These are phyloP conservation scores for Ceratobasidium theobromae DNA, from an alignment of 1,284 basidiomycete species.

Conservation along the genomic window DNA sequence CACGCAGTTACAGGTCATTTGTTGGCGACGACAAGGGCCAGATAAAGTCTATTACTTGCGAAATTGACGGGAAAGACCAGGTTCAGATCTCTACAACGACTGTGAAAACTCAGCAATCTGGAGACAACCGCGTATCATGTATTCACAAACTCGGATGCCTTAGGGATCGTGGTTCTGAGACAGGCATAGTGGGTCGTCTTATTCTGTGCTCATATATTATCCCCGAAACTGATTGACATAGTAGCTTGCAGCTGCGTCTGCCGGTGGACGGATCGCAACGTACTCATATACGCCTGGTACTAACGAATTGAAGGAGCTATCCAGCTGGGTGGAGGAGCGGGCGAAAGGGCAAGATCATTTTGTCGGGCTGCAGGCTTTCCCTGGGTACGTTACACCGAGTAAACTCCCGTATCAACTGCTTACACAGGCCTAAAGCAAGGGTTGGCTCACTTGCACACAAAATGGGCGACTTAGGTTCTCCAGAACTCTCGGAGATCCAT, in stretches of 20 bases:
- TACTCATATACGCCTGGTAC: constrained; percentile 1
- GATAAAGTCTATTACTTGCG: constrained; percentile 32
- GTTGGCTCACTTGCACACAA: constrained; percentile 60
- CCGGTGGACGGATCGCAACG: neutral
- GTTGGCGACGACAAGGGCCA: constrained; percentile 36
- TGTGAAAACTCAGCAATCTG: neutral
- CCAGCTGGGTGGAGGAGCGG: constrained; percentile 10
- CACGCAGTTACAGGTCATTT: constrained; percentile 23
- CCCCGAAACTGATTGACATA: constrained; percentile 5
- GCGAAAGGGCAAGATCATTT: constrained; percentile 49
- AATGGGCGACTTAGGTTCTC: constrained; percentile 66
- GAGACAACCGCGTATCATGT: neutral
- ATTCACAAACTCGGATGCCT: constrained; percentile 18
- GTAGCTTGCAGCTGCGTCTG: constrained; percentile 17
- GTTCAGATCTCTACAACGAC: neutral
- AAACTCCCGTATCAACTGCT: neutral
- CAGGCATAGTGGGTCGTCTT: constrained; percentile 14
- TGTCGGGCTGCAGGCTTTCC: constrained; percentile 56
- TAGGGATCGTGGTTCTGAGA: constrained; percentile 1
- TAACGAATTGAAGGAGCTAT: constrained; percentile 3
- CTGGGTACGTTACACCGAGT: constrained; percentile 46
- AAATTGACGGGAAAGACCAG: neutral
- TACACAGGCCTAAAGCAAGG: constrained; percentile 43
- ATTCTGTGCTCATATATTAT: neutral
- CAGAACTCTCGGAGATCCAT: constrained; percentile 38